Percentiles rank a stretch among this genome's conserved stretches.
Evolutionary conservation across 768 basidiomycete species (phyloP).

Genomic region (Scleroderma bovista): DNA sequence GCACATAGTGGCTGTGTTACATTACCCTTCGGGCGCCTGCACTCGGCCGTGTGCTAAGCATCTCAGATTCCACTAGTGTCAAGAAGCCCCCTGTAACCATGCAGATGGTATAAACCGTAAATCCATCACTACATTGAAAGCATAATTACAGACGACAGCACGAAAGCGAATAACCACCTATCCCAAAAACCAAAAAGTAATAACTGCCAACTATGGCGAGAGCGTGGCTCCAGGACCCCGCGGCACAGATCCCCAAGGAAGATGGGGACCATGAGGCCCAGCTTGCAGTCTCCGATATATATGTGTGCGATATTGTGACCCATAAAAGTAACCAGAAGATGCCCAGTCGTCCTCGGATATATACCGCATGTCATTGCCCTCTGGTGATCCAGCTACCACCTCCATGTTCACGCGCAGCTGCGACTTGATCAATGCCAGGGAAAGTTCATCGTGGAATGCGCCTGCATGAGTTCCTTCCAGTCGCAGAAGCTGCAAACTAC

Average conservation of each 20-base stretch:
- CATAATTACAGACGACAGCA: background rate
- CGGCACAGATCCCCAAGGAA: conserved; percentile 14
- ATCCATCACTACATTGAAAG: background rate
- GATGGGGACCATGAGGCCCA: conserved; percentile 7
- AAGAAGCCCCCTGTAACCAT: no score
- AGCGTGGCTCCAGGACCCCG: conserved; percentile 16
- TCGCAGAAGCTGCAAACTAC: conserved; percentile 19
- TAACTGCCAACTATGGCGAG: background rate
- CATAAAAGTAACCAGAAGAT: conserved; percentile 23
- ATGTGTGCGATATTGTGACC: conserved; percentile 25
- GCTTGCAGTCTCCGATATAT: conserved; percentile 26
- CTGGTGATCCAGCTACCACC: conserved; percentile 8
- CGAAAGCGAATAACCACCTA: background rate
- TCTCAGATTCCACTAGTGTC: no score
- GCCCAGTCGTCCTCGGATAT: conserved; percentile 24
- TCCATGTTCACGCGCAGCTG: conserved; percentile 21
- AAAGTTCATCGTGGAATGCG: conserved; percentile 23
- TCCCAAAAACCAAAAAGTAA: background rate
- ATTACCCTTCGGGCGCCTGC: no score
- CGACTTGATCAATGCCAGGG: conserved; percentile 20
- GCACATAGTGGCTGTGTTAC: background rate
- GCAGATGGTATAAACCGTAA: no score
- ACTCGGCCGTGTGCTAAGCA: no score
- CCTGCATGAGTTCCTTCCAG: conserved; percentile 20
- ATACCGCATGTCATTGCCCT: conserved; percentile 13